Evolutionary conservation across 2,329 filamentous ascomycete genomes (phyloP).

Genomic region (Tolypocladium ophioglossoides): DNA sequence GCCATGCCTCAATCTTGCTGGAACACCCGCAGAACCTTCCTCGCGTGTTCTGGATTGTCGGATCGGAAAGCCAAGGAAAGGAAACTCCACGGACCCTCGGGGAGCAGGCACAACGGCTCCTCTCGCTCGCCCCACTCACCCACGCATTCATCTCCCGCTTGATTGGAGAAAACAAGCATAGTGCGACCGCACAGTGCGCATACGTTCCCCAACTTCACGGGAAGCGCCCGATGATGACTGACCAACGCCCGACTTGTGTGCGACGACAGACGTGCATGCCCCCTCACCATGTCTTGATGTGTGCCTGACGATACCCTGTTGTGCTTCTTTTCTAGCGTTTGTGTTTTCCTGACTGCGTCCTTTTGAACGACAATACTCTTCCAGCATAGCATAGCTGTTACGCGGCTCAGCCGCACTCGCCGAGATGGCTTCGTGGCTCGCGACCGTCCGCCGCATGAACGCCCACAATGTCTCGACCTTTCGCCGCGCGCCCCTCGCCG

Average conservation of each 20-base stretch:
- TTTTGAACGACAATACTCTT: neutral
- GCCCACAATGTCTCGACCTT: conserved; percentile 39
- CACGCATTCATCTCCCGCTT: neutral
- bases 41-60: neutral
- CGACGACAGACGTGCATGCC: neutral
- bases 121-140: neutral
- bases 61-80: neutral
- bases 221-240: neutral
- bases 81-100: neutral
- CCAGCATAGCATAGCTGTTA: neutral
- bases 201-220: neutral
- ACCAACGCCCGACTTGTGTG: neutral
- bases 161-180: neutral
- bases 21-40: neutral
- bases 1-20: neutral
- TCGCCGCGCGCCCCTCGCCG: conserved; percentile 41
- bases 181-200: neutral
- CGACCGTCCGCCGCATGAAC: conserved; percentile 21
- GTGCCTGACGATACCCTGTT: neutral
- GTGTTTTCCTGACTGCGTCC: neutral
- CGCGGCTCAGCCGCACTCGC: neutral
- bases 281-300: neutral
- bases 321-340: neutral
- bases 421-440: conserved; percentile 15
- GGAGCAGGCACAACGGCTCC: neutral